Conservation (phyloP, 129 eudicot genomes). For the Pulicaria dysenterica region DNA sequence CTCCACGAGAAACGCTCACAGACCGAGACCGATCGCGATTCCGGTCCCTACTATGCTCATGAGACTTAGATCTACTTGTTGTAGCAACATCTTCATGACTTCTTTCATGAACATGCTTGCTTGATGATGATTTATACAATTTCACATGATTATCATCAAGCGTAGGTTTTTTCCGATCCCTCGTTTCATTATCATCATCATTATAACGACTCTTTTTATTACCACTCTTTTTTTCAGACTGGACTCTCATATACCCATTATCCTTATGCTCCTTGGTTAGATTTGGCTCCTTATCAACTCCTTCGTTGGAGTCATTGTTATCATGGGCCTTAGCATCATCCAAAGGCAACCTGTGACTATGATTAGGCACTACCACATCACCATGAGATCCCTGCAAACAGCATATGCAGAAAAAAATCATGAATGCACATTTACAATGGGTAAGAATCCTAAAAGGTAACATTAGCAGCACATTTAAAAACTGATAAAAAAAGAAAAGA, state of each 20-base stretch:
- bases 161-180: conserved; percentile 28
- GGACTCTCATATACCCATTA: conserved; percentile 38
- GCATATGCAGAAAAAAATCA: conserved; percentile 14
- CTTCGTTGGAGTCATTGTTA: conserved; percentile 3
- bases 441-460: neutral
- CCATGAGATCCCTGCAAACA: conserved; percentile 47
- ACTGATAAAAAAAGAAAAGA: neutral
- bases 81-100: conserved; percentile 37
- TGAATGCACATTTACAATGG: conserved; percentile 6
- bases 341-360: conserved; percentile 19
- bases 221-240: conserved; percentile 27
- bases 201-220: conserved; percentile 34
- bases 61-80: conserved; percentile 54
- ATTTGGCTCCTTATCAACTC: conserved; percentile 18
- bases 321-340: conserved; percentile 33
- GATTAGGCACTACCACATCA: conserved; percentile 17
- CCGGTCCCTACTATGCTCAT: conserved; percentile 45
- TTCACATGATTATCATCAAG: conserved; percentile 35
- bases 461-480: neutral
- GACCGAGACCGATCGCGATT: conserved; percentile 58
- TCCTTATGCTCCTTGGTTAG: conserved; percentile 34
- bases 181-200: conserved; percentile 38
- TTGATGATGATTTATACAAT: conserved; percentile 27
- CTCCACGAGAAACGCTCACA: conserved; percentile 50
- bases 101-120: conserved; percentile 39